phyloP scores from a whole-genome alignment of 768 basidiomycete species.

The Auricularia cornea region DNA sequence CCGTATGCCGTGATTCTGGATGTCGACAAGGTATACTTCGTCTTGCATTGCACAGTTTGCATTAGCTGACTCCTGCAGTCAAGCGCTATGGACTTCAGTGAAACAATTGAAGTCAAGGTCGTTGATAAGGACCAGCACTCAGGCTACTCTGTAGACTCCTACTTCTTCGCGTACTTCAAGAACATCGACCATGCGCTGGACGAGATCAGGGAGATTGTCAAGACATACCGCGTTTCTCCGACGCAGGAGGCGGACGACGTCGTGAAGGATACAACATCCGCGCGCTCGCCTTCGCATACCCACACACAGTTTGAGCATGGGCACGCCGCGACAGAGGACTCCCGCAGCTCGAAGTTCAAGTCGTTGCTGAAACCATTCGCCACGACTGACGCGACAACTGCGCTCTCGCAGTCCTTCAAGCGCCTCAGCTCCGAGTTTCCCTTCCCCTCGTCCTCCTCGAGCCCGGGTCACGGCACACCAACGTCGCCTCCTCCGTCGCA shows the following conservation, averaged over 20 bases:
- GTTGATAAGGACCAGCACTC: constrained; percentile 59
- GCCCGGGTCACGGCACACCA: not conserved
- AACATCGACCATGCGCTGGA: constrained; percentile 69
- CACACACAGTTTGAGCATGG: not conserved
- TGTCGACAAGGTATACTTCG: constrained; percentile 47
- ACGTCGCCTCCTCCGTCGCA: not conserved
- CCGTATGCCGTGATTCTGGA: constrained; percentile 86
- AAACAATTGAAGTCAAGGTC: constrained; percentile 92
- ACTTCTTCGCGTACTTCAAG: constrained; percentile 93
- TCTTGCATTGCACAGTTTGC: too few species aligned
- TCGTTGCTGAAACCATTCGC: constrained; percentile 60
- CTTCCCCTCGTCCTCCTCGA: not conserved
- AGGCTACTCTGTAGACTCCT: constrained; percentile 66
- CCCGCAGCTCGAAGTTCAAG: constrained; percentile 44
- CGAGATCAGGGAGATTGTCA: constrained; percentile 72
- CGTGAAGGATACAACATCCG: constrained; percentile 20
- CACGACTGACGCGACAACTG: not conserved
- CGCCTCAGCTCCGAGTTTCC: not conserved
- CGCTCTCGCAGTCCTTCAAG: too few species aligned
- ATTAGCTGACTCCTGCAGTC: constrained; percentile 25
- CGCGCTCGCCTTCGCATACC: not conserved
- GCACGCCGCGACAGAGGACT: not conserved
- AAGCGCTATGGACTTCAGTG: constrained; percentile 88
- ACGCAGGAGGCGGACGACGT: constrained; percentile 12
- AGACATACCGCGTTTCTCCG: constrained; percentile 22